phyloP scores from a whole-genome alignment of 1,139 yeast genomes.

The Candida sp. region DNA sequence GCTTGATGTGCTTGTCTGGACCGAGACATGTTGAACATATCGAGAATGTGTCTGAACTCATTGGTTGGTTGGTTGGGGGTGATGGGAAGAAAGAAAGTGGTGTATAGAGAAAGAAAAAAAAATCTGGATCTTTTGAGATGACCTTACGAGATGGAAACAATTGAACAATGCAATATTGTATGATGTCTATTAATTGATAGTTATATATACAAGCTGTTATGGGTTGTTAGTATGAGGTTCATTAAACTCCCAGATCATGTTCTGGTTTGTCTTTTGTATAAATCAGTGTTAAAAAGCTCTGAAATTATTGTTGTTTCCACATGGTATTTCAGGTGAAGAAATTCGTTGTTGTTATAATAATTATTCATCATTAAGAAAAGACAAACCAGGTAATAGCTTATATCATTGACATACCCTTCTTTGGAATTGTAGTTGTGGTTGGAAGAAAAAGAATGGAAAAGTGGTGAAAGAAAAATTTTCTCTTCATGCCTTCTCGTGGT shows the following conservation, averaged over 20 bases:
- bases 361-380: conserved; percentile 38
- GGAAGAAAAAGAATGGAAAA: not conserved
- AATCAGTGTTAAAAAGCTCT: conserved; percentile 76
- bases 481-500: not conserved
- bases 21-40: conserved; percentile 82
- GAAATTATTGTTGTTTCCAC: conserved; percentile 56
- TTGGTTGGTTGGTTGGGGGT: not conserved
- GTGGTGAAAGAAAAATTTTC: conserved; percentile 1
- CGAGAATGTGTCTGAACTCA: conserved; percentile 20
- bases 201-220: not conserved
- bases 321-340: conserved; percentile 69
- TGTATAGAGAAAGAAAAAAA: not conserved
- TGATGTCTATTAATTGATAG: conserved; percentile 1
- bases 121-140: not conserved
- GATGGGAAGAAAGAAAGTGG: not conserved
- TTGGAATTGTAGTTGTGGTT: not conserved
- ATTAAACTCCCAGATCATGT: not conserved
- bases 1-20: conserved; percentile 60
- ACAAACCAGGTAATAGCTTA: not conserved
- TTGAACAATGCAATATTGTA: not conserved
- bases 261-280: not conserved
- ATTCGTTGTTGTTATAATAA: conserved; percentile 52
- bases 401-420: not conserved
- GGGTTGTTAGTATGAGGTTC: not conserved
- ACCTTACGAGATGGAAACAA: not conserved